phyloP scores from a whole-genome alignment of 2,329 filamentous ascomycete species.

The Ceratocystis variospora region DNA sequence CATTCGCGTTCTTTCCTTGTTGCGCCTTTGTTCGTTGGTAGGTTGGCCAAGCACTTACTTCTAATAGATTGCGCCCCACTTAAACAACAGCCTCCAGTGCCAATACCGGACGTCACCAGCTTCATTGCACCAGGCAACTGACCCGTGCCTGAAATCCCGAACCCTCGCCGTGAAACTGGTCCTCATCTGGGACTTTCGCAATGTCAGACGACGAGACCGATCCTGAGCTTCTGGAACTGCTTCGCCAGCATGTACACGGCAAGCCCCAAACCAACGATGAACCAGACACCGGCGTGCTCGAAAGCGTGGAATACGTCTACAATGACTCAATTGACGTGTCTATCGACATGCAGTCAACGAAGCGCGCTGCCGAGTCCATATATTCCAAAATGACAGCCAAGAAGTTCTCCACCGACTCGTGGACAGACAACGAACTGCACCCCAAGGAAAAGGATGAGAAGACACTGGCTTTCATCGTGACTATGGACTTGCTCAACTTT shows the following conservation, averaged over 20 bases:
- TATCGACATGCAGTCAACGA: constrained; percentile 68
- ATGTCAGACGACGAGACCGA: constrained; percentile 93
- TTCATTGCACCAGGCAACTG: neutral
- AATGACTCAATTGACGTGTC: constrained; percentile 89
- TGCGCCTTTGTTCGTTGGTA: neutral
- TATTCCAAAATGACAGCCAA: constrained; percentile 71
- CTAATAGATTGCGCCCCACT: neutral
- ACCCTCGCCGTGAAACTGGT: neutral
- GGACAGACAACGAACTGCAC: constrained; percentile 81
- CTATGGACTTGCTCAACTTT: constrained; percentile 94
- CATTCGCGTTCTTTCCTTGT: neutral
- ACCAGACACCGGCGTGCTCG: constrained; percentile 68
- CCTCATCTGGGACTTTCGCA: constrained; percentile 19
- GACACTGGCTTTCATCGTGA: constrained; percentile 86
- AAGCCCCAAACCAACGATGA: constrained; percentile 41
- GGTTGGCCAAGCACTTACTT: neutral
- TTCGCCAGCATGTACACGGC: constrained; percentile 64
- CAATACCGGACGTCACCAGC: neutral
- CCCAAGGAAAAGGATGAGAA: constrained; percentile 66
- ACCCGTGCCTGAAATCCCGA: neutral
- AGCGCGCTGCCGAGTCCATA: constrained; percentile 67
- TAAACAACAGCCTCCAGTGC: neutral
- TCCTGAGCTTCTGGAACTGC: constrained; percentile 69
- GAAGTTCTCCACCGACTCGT: constrained; percentile 68
- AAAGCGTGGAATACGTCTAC: constrained; percentile 73